phyloP scores from a whole-genome alignment of 2,329 filamentous ascomycete genomes.

The Phyllosticta citrichinensis region DNA sequence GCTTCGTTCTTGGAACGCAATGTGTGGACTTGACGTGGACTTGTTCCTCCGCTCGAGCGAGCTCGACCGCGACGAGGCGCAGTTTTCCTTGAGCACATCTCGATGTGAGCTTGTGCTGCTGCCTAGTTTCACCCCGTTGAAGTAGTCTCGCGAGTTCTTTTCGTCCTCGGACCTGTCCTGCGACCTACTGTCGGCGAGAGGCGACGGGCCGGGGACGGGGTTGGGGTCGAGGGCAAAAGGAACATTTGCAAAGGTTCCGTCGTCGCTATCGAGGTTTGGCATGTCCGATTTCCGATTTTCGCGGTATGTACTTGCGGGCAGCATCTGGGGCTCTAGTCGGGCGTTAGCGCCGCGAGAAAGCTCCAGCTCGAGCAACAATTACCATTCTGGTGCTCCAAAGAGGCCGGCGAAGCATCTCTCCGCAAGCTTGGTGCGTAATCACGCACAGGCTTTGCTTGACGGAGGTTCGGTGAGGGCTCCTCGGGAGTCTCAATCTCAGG shows the following conservation, averaged over 20 bases:
- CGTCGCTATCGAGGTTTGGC: constrained; percentile 52
- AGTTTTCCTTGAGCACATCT: constrained; percentile 32
- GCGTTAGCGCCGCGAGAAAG: not conserved
- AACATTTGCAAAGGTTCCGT: constrained; percentile 32
- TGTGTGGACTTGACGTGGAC: constrained; percentile 61
- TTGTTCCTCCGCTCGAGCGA: constrained; percentile 33
- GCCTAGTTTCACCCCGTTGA: constrained; percentile 24
- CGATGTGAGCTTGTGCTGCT: constrained; percentile 24
- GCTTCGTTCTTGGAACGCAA: constrained; percentile 80
- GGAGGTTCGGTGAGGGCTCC: constrained; percentile 16
- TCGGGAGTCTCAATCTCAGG: constrained; percentile 53
- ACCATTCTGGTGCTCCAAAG: constrained; percentile 26
- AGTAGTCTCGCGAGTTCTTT: constrained; percentile 33
- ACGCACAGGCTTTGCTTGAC: constrained; percentile 12
- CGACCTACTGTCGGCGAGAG: constrained; percentile 24
- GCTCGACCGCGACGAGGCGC: constrained; percentile 33
- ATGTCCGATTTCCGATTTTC: constrained; percentile 66
- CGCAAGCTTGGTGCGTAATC: constrained; percentile 22
- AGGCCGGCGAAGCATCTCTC: constrained; percentile 28
- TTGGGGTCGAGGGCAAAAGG: constrained; percentile 44
- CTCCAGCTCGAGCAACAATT: constrained; percentile 4
- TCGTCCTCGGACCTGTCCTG: constrained; percentile 17
- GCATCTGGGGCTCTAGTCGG: constrained; percentile 42
- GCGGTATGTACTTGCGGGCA: constrained; percentile 68
- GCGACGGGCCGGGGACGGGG: constrained; percentile 31